Base-by-base conservation (phyloP, 1,284 basidiomycete species). In the Neonothopanus nambi region DNA sequence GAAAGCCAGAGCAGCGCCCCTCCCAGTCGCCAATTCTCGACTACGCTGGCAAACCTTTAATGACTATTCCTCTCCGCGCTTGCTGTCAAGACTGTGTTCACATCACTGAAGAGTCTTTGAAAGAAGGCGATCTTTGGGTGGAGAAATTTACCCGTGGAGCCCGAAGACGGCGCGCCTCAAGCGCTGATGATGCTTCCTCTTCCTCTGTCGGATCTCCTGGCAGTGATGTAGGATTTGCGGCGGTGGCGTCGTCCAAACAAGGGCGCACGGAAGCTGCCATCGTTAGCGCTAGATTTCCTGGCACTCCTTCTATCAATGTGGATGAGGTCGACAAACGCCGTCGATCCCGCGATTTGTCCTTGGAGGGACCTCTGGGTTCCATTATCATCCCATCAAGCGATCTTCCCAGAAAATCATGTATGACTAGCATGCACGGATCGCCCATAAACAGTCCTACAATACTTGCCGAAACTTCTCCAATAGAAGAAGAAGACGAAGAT, bases 61-160 rank as follows among this genome's bases (percentile, higher is more conserved):
- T 28, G 38, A 84, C 79, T 0, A 63, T 85, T 1, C 84, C 83
- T 7, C 68, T 85, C 17, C 78, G 83, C 21, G 69, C 77, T n/a
- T 85, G 83, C 65, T 85, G 83, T 56, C 59, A 70, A n/a, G 72
- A 78, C 42, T 85, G 83, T 59, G 70, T 75, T 38, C 60, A 66
- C 30, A 70, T 72, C 51, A 78, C 78, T 1, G 83, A 85, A 48
- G 72, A 76, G 44, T 74, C 71, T 44, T 56, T 76, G 24, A 64
- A 70, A 26, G 67, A 75, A 53, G 81, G 79, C 33, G 77, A 79
- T 24, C 63, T 72, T 3, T 87, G 78, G 81, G 67, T 77, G 52
- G 81, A 81, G 60, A 77, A 71, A 57, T 88, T 87, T 64, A 76
- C 82, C 5, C 77, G 76, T 33, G 82, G 79, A 5, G 87, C 87